phyloP scores from a whole-genome alignment of 768 basidiomycete species.

The Tricholoma terreum region DNA sequence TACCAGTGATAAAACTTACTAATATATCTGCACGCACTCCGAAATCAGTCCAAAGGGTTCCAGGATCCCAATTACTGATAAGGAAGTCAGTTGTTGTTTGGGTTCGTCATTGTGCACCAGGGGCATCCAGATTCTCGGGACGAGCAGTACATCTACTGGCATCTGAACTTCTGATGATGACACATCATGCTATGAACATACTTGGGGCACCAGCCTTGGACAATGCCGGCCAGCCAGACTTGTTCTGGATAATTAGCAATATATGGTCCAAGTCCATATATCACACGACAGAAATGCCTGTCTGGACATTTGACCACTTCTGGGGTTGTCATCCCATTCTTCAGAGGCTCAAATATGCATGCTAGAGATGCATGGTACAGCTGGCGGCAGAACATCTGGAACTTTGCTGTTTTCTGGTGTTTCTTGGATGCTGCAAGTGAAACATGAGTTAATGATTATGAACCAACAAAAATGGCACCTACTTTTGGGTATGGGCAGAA shows the following conservation, averaged over 20 bases:
- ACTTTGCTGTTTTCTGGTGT: constrained; percentile 13
- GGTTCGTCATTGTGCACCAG: background rate
- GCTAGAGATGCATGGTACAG: constrained; percentile 28
- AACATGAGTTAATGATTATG: too few species aligned
- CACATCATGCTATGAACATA: too few species aligned
- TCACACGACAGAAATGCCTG: constrained; percentile 26
- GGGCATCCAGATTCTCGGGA: constrained; percentile 1
- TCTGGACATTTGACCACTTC: constrained; percentile 24
- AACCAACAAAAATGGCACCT: background rate
- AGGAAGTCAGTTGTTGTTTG: background rate
- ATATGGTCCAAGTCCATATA: too few species aligned
- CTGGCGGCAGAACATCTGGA: constrained; percentile 25
- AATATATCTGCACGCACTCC: background rate
- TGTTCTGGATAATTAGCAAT: constrained; percentile 39
- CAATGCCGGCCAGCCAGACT: constrained; percentile 25
- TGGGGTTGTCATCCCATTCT: constrained; percentile 24
- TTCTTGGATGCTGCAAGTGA: background rate
- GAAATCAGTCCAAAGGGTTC: background rate
- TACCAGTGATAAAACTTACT: too few species aligned
- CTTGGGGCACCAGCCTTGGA: too few species aligned
- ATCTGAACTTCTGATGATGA: too few species aligned
- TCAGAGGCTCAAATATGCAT: constrained; percentile 17
- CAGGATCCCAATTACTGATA: background rate
- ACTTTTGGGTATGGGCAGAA: constrained; percentile 12
- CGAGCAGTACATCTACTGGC: constrained; percentile 12